Evolutionary conservation across 345 rosid genomes (phyloP), one percentile per base, ranked within the genome.

Genomic region (Limnanthes douglasii): DNA sequence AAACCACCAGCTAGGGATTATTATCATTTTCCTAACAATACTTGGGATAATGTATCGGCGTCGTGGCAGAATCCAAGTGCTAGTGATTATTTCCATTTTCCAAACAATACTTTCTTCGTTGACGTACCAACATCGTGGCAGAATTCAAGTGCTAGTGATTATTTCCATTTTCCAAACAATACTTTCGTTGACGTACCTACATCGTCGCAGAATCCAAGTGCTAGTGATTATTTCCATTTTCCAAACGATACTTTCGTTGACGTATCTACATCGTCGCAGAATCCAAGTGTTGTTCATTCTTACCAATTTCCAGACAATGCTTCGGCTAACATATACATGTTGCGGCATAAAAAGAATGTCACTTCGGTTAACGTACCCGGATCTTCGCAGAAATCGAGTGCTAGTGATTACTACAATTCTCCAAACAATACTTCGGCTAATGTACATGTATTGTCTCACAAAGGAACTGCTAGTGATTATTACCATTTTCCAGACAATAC

Each of bases 21-120:
- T 6, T 27, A 18, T 18, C 64, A 66, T 39, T 51, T 63, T 22
- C 17, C 69, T 20, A 77, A 62, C 46, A 31, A 38, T 17, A 50
- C 24, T 6, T 51, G 34, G 41, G 30, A 71, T 8, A 57, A 29
- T 31, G 45, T 6, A 28, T 70, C 41, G 48, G 48, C 44, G 40
- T 58, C 40, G 17, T 70, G 48, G 3, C 48, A n/a, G n/a, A n/a
- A n/a, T n/a, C n/a, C 45, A 36, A 18, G 43, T 56, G 56, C 39
- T 34, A 70, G 50, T 12, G 74, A 68, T 10, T 63, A 61, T 54
- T 32, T 33, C 50, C 64, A 66, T 39, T 51, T 63, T 22, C 17
- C 69, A 20, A 77, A 62, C 46, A 31, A 38, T 17, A 50, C 24
- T 6, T 51, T 37, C 42, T 37, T 51, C 34, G 30, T 71, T 8